Evolutionary conservation across 2,329 filamentous ascomycete genomes (phyloP).

Genomic region (Aspergillus latus): DNA sequence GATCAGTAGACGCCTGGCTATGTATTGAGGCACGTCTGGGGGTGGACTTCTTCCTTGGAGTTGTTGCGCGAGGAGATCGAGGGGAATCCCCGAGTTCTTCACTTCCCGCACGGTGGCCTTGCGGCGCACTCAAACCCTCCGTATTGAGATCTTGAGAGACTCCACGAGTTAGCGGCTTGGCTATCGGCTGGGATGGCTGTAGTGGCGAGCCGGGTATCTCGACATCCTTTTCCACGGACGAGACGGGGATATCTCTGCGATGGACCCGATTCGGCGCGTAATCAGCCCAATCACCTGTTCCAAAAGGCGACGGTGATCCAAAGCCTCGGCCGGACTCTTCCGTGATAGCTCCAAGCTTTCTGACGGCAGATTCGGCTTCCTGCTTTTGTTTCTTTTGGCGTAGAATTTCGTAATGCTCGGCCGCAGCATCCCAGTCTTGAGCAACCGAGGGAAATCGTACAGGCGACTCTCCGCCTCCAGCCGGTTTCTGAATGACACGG

Average conservation of each 20-base stretch:
- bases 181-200: slow-evolving; percentile 1
- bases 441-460: slow-evolving; percentile 36
- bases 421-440: slow-evolving; percentile 37
- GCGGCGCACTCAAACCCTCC: neutral
- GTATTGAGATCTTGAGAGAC: neutral
- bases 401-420: slow-evolving; percentile 20
- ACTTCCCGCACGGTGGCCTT: slow-evolving; percentile 22
- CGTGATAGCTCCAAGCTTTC: slow-evolving; percentile 21
- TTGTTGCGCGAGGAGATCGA: slow-evolving; percentile 11
- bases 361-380: slow-evolving; percentile 5
- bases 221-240: slow-evolving; percentile 28
- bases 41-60: neutral
- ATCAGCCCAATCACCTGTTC: neutral
- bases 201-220: slow-evolving; percentile 23
- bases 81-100: slow-evolving; percentile 30
- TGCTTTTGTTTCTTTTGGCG: slow-evolving; percentile 16
- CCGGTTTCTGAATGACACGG: slow-evolving; percentile 36
- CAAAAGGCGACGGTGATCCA: neutral
- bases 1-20: slow-evolving; percentile 1
- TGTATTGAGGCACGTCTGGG: slow-evolving; percentile 7
- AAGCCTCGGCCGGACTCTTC: slow-evolving; percentile 16
- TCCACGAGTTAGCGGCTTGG: slow-evolving; percentile 1
- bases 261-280: slow-evolving; percentile 1
- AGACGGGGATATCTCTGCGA: slow-evolving; percentile 27
- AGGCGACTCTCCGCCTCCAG: slow-evolving; percentile 17